Evolutionary conservation across 1,284 basidiomycete genomes (phyloP).

Genomic region (Heterobasidion annosum): DNA sequence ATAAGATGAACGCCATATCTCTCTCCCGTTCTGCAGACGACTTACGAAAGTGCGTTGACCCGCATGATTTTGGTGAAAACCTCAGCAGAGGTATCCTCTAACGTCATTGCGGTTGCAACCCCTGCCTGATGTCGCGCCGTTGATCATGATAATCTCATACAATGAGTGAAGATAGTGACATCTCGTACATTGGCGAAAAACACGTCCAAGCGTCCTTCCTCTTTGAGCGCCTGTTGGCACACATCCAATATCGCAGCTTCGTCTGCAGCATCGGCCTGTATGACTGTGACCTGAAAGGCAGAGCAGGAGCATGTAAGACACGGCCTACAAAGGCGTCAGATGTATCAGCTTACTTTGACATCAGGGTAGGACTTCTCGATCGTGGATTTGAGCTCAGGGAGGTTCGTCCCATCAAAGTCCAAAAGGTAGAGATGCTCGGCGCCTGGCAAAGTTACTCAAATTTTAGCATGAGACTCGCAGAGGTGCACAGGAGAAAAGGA

Average conservation of each 20-base stretch:
- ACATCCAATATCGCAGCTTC: slow-evolving; percentile 61
- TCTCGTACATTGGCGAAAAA: slow-evolving; percentile 85
- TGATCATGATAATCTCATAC: slow-evolving; percentile 1
- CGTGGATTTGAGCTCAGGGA: slow-evolving; percentile 62
- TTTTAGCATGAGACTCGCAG: neutral
- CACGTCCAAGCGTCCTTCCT: slow-evolving; percentile 83
- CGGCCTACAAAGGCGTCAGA: neutral
- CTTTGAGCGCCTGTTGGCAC: slow-evolving; percentile 65
- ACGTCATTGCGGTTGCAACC: slow-evolving; percentile 33
- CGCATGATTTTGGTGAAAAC: slow-evolving; percentile 72
- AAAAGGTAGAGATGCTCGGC: slow-evolving; percentile 80
- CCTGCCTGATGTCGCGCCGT: slow-evolving; percentile 43
- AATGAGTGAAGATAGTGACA: neutral
- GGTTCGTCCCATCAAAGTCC: slow-evolving; percentile 66
- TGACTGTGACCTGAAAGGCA: slow-evolving; percentile 49
- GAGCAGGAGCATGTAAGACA: neutral
- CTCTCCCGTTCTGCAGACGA: slow-evolving; percentile 5
- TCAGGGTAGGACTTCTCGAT: slow-evolving; percentile 67
- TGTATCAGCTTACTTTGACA: slow-evolving; percentile 51
- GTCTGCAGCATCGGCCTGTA: slow-evolving; percentile 80
- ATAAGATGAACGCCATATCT: neutral
- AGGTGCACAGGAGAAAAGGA: slow-evolving; percentile 17
- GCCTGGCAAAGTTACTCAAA: slow-evolving; percentile 33
- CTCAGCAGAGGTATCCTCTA: slow-evolving; percentile 55
- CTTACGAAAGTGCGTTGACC: slow-evolving; percentile 78